These are phyloP conservation scores for Stereocaulon alpinum DNA, from an alignment of 495 filamentous ascomycete genomes.

Conservation along the genomic window DNA sequence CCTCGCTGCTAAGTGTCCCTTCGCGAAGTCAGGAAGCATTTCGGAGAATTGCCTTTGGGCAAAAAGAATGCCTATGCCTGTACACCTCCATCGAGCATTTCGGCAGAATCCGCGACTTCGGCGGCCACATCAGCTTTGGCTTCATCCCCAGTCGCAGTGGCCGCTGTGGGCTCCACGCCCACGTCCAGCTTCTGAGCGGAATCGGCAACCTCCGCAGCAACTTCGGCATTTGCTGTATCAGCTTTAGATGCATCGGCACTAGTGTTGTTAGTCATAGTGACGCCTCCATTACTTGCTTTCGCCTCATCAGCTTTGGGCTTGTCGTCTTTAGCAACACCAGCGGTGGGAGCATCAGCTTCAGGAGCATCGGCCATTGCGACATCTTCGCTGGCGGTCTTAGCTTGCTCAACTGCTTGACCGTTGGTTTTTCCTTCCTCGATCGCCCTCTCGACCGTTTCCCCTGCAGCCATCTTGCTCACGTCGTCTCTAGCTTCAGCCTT, in stretches of 20 bases:
- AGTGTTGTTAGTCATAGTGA: no score
- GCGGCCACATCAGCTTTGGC: slow-evolving; percentile 22
- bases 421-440: slow-evolving; percentile 12
- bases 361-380: slow-evolving; percentile 19
- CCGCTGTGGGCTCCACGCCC: no score
- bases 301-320: no score
- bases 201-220: slow-evolving; percentile 21
- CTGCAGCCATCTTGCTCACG: not conserved
- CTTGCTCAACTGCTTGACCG: slow-evolving; percentile 1
- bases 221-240: slow-evolving; percentile 9
- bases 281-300: no score
- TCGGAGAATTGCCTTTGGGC: no score
- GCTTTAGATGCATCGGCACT: not conserved
- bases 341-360: not conserved
- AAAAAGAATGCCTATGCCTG: not conserved
- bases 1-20: not conserved
- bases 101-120: slow-evolving; percentile 23
- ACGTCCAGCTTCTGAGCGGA: slow-evolving; percentile 18
- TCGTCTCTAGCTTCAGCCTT: not conserved
- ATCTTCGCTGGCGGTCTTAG: not conserved
- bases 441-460: slow-evolving; percentile 12
- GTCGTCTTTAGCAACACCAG: no score
- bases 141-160: not conserved
- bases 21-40: not conserved
- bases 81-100: slow-evolving; percentile 18